A percentile compares a stretch with the other conserved stretches of the same genome.
phyloP scores from a whole-genome alignment of 73 alveolate genomes.

The Blepharisma stoltei region DNA sequence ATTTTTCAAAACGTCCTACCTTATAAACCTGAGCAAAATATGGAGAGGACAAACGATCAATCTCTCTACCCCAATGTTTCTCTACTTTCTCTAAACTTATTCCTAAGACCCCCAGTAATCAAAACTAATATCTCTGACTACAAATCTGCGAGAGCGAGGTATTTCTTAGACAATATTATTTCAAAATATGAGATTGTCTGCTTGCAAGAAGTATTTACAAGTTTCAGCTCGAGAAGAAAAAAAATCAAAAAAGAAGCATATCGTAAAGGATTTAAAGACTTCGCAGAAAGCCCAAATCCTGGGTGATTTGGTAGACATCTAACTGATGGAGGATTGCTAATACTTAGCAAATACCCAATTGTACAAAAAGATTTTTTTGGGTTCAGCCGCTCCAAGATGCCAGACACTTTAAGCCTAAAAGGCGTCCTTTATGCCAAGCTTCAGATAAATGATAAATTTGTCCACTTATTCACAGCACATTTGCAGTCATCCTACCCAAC shows the following conservation, averaged over 20 bases:
- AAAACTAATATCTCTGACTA: constrained; percentile 40
- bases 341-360: constrained; percentile 54
- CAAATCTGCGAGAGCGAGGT: constrained; percentile 36
- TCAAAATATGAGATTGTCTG: constrained; percentile 57
- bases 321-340: constrained; percentile 59
- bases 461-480: constrained; percentile 56
- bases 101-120: constrained; percentile 59
- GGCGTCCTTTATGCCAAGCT: constrained; percentile 64
- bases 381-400: constrained; percentile 36
- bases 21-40: too few species aligned
- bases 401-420: constrained; percentile 47
- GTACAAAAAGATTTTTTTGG: constrained; percentile 44
- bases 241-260: constrained; percentile 35
- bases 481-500: constrained; percentile 56
- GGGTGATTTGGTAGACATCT: constrained; percentile 40
- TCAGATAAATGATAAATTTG: constrained; percentile 38
- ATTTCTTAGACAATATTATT: constrained; percentile 25
- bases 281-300: constrained; percentile 37
- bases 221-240: constrained; percentile 44
- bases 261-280: constrained; percentile 44
- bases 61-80: too few species aligned
- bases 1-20: too few species aligned
- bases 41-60: too few species aligned
- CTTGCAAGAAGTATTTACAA: constrained; percentile 57
- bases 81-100: constrained; percentile 41